A percentile compares a stretch with the other conserved stretches of the same genome.
These are phyloP conservation scores for Populus euphratica DNA, from an alignment of 345 rosid species.

Conservation along the genomic window DNA sequence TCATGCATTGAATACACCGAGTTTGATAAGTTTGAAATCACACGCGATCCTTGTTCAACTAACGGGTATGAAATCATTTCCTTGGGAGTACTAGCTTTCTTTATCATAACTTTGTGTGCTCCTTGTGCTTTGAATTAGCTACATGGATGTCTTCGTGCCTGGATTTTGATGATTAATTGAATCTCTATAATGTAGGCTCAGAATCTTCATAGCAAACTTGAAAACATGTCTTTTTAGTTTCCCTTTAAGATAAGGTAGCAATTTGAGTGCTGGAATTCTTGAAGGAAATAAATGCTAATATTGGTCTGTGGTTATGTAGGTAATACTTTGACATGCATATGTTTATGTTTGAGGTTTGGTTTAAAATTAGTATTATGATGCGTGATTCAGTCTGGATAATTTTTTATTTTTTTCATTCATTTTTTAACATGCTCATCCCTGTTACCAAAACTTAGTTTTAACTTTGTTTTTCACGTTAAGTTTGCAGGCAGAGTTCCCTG, in stretches of 20 bases:
- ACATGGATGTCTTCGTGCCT: background rate
- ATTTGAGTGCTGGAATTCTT: background rate
- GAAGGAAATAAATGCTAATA: background rate
- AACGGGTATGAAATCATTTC: constrained; percentile 33
- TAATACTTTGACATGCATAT: too few relatives aligned
- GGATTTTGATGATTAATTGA: background rate
- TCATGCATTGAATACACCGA: constrained; percentile 95
- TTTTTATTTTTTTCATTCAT: background rate
- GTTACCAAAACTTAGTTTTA: background rate
- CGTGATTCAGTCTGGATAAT: background rate
- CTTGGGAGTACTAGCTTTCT: background rate
- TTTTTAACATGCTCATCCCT: background rate
- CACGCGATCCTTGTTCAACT: constrained; percentile 33
- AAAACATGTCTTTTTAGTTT: background rate
- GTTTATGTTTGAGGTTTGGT: background rate
- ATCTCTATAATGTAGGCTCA: background rate
- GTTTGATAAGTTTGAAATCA: constrained; percentile 71
- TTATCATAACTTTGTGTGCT: background rate
- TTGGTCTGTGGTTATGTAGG: too few relatives aligned
- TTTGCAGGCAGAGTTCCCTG: constrained; percentile 75
- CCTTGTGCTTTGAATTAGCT: background rate
- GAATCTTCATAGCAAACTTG: too few relatives aligned
- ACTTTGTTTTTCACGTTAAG: constrained; percentile 37
- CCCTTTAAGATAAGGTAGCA: background rate
- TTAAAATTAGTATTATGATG: background rate